Percentiles rank a stretch among this genome's conserved stretches.
phyloP scores from a whole-genome alignment of 495 filamentous ascomycete genomes.

The Xylaria venustula region DNA sequence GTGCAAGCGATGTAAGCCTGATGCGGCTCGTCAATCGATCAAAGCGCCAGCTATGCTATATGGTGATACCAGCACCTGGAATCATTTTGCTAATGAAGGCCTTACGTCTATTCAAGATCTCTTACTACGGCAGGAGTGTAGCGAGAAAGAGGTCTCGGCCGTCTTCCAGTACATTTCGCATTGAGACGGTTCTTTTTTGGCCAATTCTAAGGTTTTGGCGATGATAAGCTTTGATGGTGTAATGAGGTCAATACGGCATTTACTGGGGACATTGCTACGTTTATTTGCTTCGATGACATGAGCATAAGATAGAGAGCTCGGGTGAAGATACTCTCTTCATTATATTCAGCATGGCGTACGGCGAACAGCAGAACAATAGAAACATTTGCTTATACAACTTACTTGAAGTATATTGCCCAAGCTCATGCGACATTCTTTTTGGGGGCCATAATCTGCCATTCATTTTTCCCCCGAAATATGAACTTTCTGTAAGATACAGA shows the following conservation, averaged over 20 bases:
- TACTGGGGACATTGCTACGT: neutral
- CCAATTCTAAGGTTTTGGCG: neutral
- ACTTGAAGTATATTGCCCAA: no score
- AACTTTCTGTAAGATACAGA: no score
- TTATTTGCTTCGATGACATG: slow-evolving; percentile 1
- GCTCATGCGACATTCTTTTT: no score
- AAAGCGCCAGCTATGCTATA: slow-evolving; percentile 95
- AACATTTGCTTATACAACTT: neutral
- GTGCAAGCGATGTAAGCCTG: slow-evolving; percentile 89
- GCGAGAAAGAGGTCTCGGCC: slow-evolving; percentile 77
- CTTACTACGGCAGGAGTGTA: slow-evolving; percentile 82
- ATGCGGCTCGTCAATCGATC: slow-evolving; percentile 72
- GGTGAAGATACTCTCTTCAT: neutral
- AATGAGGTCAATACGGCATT: neutral
- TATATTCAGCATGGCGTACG: slow-evolving; percentile 3
- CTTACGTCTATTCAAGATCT: slow-evolving; percentile 86
- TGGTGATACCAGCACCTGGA: slow-evolving; percentile 98
- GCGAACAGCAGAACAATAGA: neutral
- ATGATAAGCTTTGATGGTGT: neutral
- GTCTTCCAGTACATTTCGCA: slow-evolving; percentile 99
- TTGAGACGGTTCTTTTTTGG: slow-evolving; percentile 20
- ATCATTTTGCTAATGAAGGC: slow-evolving; percentile 84
- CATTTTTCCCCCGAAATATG: no score
- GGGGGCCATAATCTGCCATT: no score
- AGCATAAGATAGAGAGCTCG: slow-evolving; percentile 6